Conservation (phyloP, 179 eudicot species). For the Patellifolia procumbens region DNA sequence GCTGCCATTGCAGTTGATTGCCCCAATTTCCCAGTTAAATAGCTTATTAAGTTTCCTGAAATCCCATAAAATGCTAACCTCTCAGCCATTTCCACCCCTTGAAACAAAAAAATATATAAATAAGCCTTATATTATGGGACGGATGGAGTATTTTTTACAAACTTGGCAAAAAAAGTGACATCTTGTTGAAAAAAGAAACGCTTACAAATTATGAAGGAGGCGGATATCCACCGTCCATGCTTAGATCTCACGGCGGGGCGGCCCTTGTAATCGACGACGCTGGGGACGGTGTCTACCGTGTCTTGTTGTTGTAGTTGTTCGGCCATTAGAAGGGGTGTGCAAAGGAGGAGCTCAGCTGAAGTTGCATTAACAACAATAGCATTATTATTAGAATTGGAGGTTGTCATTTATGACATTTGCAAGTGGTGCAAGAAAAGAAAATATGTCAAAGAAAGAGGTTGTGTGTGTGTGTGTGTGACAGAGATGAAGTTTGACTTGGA, state of each 20-base stretch:
- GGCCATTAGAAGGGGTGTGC: conserved; percentile 18
- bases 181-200: too few species aligned
- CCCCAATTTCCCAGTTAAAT: conserved; percentile 48
- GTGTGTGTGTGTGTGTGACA: not conserved
- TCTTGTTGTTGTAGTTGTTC: conserved; percentile 10
- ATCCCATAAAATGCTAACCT: conserved; percentile 59
- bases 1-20: conserved; percentile 66
- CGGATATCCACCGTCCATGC: conserved; percentile 58
- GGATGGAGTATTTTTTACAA: too few species aligned
- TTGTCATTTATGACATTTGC: conserved; percentile 9
- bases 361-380: conserved; percentile 16
- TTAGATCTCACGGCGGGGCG: conserved; percentile 41
- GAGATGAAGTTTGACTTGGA: not conserved
- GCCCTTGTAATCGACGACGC: conserved; percentile 39
- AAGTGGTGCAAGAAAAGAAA: not conserved
- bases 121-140: too few species aligned
- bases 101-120: not conserved
- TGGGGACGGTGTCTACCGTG: conserved; percentile 33
- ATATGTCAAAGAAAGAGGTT: too few species aligned
- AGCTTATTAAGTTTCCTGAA: conserved; percentile 51
- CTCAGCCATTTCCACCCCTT: conserved; percentile 66
- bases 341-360: conserved; percentile 6
- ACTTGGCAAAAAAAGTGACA: too few species aligned
- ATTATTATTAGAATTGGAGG: not conserved
- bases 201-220: conserved; percentile 52